phyloP scores from a whole-genome alignment of 768 basidiomycete species.

The Pulveroboletus sp. region DNA sequence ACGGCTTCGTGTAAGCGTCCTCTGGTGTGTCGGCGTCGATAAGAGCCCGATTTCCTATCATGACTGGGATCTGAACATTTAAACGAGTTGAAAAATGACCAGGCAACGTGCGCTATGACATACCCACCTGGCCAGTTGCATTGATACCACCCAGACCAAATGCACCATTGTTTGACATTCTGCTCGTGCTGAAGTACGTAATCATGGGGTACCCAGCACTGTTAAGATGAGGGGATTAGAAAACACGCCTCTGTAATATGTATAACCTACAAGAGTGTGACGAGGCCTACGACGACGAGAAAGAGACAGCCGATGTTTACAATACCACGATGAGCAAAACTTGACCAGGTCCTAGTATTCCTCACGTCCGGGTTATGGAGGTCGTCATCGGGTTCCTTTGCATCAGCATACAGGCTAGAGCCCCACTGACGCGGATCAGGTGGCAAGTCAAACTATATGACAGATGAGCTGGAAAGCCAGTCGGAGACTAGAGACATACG shows the following conservation, averaged over 20 bases:
- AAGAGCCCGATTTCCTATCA: conserved; percentile 51
- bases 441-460: conserved; percentile 52
- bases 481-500: conserved; percentile 23
- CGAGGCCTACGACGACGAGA: conserved; percentile 43
- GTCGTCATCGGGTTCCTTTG: conserved; percentile 64
- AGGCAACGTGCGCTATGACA: neutral
- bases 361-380: conserved; percentile 60
- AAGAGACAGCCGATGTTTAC: conserved; percentile 69
- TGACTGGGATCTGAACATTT: conserved; percentile 45
- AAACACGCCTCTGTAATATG: neutral
- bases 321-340: conserved; percentile 58
- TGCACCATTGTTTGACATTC: conserved; percentile 34
- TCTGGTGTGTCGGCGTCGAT: conserved; percentile 58
- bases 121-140: conserved; percentile 59
- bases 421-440: conserved; percentile 68
- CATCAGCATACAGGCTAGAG: conserved; percentile 48
- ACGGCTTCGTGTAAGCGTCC: conserved; percentile 48
- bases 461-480: neutral
- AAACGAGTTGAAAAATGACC: neutral
- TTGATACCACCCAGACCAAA: conserved; percentile 73
- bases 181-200: conserved; percentile 31
- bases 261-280: conserved; percentile 57
- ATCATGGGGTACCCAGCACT: conserved; percentile 45
- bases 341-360: conserved; percentile 30
- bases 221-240: neutral